Evolutionary conservation across 768 basidiomycete species (phyloP).

Genomic region (Boletus subcaerulescens): DNA sequence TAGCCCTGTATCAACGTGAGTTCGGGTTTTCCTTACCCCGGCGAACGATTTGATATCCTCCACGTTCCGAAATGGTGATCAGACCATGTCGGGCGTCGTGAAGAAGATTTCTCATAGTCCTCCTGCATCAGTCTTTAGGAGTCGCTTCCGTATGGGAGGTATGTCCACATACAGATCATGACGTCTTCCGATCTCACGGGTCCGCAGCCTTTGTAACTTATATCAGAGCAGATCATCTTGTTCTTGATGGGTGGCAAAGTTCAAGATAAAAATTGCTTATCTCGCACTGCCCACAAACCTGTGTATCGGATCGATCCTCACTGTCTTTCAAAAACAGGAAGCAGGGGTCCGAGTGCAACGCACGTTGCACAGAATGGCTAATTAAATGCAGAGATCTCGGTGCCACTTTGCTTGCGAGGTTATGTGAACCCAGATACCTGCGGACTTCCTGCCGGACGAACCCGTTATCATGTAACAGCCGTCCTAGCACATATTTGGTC

Average conservation of each 20-base stretch:
- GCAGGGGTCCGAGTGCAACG: no score
- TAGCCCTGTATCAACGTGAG: neutral
- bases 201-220: neutral
- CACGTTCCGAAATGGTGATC: neutral
- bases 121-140: no score
- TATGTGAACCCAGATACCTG: slow-evolving; percentile 10
- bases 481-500: slow-evolving; percentile 22
- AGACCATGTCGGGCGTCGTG: neutral
- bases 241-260: neutral
- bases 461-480: slow-evolving; percentile 31
- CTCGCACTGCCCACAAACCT: neutral
- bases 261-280: neutral
- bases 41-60: neutral
- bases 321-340: no score
- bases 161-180: neutral
- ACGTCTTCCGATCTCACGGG: neutral
- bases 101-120: neutral
- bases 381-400: no score
- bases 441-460: slow-evolving; percentile 22
- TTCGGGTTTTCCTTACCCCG: neutral
- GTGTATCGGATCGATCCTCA: slow-evolving; percentile 4
- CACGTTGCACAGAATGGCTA: no score
- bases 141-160: neutral
- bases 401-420: no score
- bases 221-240: neutral